Conservation (phyloP, 768 basidiomycete species). For the Galerina marginata region DNA sequence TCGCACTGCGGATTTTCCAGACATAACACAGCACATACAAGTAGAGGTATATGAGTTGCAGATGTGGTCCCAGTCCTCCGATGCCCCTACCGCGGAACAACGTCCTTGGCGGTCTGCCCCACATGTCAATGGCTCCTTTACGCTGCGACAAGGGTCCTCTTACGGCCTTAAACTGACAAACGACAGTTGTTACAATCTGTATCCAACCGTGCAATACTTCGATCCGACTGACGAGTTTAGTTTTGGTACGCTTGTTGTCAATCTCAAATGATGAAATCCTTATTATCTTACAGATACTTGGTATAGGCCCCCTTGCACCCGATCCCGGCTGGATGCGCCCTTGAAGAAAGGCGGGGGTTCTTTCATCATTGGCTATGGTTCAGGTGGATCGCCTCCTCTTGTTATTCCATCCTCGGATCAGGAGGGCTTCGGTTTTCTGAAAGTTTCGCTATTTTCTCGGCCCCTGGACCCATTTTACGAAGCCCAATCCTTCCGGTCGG, state of each 20-base stretch:
- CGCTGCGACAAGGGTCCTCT: too few species aligned
- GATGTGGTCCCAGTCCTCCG: too few species aligned
- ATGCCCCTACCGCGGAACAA: too few species aligned
- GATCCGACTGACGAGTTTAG: neutral
- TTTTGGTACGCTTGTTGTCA: neutral
- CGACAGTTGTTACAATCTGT: too few species aligned
- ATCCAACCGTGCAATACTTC: too few species aligned
- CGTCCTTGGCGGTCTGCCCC: too few species aligned
- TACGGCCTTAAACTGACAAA: too few species aligned
- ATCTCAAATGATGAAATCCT: neutral
- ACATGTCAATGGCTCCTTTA: too few species aligned
- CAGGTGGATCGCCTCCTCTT: neutral
- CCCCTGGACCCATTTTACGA: neutral
- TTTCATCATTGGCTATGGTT: neutral
- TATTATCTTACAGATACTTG: neutral
- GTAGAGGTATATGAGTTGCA: too few species aligned
- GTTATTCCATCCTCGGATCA: neutral
- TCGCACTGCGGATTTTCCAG: too few species aligned
- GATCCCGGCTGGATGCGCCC: neutral
- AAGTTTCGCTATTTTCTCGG: neutral
- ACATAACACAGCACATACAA: too few species aligned
- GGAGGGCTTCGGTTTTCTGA: neutral
- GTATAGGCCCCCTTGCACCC: neutral
- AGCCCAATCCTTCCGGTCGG: neutral
- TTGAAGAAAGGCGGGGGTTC: neutral